Evolutionary conservation across 73 alveolate genomes (phyloP), one percentile per base, ranked within the genome.

Genomic region (Loxodes magnus): DNA sequence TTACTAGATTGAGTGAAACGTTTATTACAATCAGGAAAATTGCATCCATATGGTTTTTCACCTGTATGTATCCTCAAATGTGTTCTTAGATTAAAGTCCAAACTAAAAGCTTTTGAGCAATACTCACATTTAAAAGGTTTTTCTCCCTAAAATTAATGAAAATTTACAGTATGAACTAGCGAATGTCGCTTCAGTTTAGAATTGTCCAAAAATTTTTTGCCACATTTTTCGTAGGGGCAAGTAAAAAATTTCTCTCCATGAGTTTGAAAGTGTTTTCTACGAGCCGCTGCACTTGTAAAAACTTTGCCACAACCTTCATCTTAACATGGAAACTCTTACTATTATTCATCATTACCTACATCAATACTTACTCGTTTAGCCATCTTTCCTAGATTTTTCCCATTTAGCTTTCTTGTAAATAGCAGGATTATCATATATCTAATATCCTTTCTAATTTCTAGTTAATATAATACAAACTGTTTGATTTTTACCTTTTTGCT

Each of bases 61-160:
- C 83, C 83, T 4, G 96, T 85, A 56, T 85, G 96, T 30, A 75
- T 85, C 20, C 93, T 51, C 58, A 85, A 48, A 69, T 85, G 96
- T 12, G 93, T 79, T 54, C 86, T 79, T 48, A 85, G 51, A 52
- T 85, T 79, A 60, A 79, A 79, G 56, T 85, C 93, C 44, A 85
- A 64, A 20, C 93, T 74, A 64, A 85, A 85, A 37, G 84, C 73
- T 59, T 85, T 85, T 5, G 83, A 89, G 44, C 96, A 85, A 41
- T 74, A 70, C 44, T 79, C 93, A 60, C 96, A 85, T 67, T 75
- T 28, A 44, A 66, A 79, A 3, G 92, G 92, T 55, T 78, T 85
- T 67, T 85, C 0, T 60, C 74, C 56, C 57, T n/a, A n/a, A n/a
- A n/a, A n/a, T n/a, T n/a, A n/a, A n/a, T n/a, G n/a, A n/a, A n/a